Evolutionary conservation across 2,329 filamentous ascomycete genomes (phyloP).

Genomic region (Lomentospora prolificans): DNA sequence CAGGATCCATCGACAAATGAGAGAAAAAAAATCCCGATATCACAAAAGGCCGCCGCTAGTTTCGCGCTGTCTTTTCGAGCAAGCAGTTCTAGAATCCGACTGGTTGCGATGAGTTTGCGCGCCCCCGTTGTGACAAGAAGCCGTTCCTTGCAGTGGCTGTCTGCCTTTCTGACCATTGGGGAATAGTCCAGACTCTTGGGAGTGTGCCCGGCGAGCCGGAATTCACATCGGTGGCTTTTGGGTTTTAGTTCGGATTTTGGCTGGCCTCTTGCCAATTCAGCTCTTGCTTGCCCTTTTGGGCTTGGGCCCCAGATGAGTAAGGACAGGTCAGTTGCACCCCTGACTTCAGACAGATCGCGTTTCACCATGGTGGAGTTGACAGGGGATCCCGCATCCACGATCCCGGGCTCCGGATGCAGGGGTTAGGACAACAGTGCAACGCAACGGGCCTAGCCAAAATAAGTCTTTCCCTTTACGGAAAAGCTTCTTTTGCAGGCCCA

Average conservation of each 20-base stretch:
- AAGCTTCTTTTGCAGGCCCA: background rate
- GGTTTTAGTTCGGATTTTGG: background rate
- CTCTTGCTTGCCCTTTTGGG: constrained; percentile 4
- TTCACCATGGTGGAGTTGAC: constrained; percentile 4
- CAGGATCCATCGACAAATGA: too few species aligned
- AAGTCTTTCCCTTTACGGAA: background rate
- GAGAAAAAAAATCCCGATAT: background rate
- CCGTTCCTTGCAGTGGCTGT: background rate
- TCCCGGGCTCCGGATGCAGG: constrained; percentile 8
- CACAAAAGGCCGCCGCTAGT: background rate
- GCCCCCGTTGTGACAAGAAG: background rate
- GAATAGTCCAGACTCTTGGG: background rate
- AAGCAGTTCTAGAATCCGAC: background rate
- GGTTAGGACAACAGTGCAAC: background rate
- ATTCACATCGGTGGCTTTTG: background rate
- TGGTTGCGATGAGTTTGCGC: background rate
- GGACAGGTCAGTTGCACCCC: background rate
- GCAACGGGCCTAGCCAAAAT: background rate
- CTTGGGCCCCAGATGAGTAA: constrained; percentile 1
- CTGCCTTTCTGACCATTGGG: background rate
- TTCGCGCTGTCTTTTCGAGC: background rate
- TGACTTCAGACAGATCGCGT: constrained; percentile 6
- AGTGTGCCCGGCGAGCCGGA: background rate
- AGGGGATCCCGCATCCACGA: background rate
- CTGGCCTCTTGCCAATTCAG: background rate